A percentile compares a stretch with the other conserved stretches of the same genome.
Conservation (phyloP, 2,329 filamentous ascomycete species). For the Venturiaceae sp. region DNA sequence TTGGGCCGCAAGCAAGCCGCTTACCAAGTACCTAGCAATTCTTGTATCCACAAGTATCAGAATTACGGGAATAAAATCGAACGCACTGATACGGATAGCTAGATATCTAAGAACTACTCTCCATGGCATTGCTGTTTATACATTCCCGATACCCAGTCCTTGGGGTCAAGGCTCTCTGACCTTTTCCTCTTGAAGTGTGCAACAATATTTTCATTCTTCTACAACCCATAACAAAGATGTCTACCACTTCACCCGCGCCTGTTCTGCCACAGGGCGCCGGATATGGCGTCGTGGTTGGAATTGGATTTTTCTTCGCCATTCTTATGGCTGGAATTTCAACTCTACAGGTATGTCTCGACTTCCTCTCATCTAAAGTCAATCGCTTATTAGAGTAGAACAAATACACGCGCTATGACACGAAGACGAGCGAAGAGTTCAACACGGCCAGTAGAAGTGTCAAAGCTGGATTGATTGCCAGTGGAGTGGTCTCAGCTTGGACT, state of each 20-base stretch:
- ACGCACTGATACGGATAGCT: neutral
- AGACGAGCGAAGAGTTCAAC: conserved; percentile 33
- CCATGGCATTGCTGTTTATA: neutral
- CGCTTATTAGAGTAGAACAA: conserved; percentile 31
- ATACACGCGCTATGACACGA: neutral
- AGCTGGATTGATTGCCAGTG: conserved; percentile 20
- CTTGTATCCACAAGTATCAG: neutral
- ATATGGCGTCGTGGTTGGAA: conserved; percentile 32
- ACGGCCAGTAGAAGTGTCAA: conserved; percentile 34
- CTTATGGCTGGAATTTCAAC: conserved; percentile 16
- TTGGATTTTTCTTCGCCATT: conserved; percentile 31
- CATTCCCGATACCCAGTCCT: neutral
- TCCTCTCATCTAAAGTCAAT: conserved; percentile 27
- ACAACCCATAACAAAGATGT: neutral
- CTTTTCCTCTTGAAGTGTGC: neutral
- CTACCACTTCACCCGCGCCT: neutral
- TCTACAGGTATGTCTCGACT: neutral
- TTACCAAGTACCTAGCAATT: neutral
- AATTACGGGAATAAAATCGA: neutral
- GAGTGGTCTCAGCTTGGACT: conserved; percentile 8
- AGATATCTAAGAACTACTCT: neutral
- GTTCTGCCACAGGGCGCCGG: conserved; percentile 21
- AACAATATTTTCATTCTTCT: neutral
- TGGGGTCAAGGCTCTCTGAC: neutral
- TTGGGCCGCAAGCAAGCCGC: neutral